Evolutionary conservation across 805 yeast species (phyloP), one percentile per base, ranked within the genome.

Genomic region (baker's yeast (Saccharomyces cerevisiae)): DNA sequence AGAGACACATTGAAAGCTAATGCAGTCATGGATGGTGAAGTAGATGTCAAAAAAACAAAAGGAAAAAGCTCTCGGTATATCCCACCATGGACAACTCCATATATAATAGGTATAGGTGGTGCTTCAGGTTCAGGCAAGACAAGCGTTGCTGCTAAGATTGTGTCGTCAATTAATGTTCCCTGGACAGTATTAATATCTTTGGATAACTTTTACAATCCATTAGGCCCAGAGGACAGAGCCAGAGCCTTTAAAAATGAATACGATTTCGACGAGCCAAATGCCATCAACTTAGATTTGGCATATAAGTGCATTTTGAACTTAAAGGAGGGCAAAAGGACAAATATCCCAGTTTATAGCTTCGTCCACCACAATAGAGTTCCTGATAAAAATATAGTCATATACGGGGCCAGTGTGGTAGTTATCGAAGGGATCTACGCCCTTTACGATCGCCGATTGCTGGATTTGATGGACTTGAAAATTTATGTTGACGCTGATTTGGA

Each of bases 401-500:
- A 90, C 64, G 98, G 97, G 1, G 97, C 97, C 14, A 90, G 90
- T 67, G 96, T 94, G 22, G 87, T 94, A 52, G 85, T 94, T 5
- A 73, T 94, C 41, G 99, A 94, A 69, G 99, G 99, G 1, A 83
- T 94, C 2, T 89, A 87, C 66, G 89, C 96, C 0, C 70, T 94
- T 47, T 82, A 84, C 57, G 89, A 86, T 66, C 76, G 77, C 49
- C 77, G 90, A 46, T 70, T 94, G 17, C 70, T 85, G 52, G 85
- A 80, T 11, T 64, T 90, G 63, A 86, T 91, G 85, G 96, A 92
- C 63, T 76, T 89, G 55, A 92, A 87, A 69, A 81, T 92, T 21
- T 94, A 83, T 68, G 97, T 94, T 2, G 97, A 92, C 61, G 94
- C 97, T 2, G 98, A 91, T 64, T 75, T 90, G 60, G 99, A 94